Conservation (phyloP, 2,329 filamentous ascomycete genomes). For the Hirsutella rhossiliensis region DNA sequence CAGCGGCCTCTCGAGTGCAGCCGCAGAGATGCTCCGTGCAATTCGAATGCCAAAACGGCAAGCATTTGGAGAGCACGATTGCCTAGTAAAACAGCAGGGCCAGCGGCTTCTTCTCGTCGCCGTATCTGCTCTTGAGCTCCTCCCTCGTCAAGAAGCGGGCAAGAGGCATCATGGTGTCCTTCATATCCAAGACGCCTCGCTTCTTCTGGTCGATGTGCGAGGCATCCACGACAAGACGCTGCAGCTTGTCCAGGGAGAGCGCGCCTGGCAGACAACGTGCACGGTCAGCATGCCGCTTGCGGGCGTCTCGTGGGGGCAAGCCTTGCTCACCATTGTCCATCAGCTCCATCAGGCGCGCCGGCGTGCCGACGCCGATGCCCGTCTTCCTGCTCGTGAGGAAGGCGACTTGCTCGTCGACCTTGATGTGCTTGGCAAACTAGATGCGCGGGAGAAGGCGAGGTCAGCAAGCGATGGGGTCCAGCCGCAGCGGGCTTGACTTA, state of each 20-base stretch:
- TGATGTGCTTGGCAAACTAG: slow-evolving; percentile 96
- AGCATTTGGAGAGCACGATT: no score
- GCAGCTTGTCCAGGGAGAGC: slow-evolving; percentile 57
- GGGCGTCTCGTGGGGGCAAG: not conserved
- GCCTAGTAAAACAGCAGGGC: slow-evolving; percentile 53
- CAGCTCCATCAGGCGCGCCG: slow-evolving; percentile 68
- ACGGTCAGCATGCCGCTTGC: not conserved
- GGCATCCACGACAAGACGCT: slow-evolving; percentile 77
- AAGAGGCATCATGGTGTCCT: slow-evolving; percentile 75
- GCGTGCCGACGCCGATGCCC: slow-evolving; percentile 84
- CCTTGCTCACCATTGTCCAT: slow-evolving; percentile 57
- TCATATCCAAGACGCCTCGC: slow-evolving; percentile 88
- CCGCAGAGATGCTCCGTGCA: no score
- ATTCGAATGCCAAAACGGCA: no score
- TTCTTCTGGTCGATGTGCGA: slow-evolving; percentile 94
- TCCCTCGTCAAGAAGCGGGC: slow-evolving; percentile 59
- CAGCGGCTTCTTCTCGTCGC: slow-evolving; percentile 42
- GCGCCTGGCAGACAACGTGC: slow-evolving; percentile 33
- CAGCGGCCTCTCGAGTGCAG: no score
- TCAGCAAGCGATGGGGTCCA: slow-evolving; percentile 3
- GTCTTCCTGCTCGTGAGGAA: slow-evolving; percentile 60
- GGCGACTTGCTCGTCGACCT: slow-evolving; percentile 73
- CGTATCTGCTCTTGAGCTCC: slow-evolving; percentile 61
- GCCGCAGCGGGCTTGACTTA: slow-evolving; percentile 15
- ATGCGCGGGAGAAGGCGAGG: not conserved